Evolutionary conservation across 495 filamentous ascomycete species (phyloP).

Genomic region (Geoglossum glabrum): DNA sequence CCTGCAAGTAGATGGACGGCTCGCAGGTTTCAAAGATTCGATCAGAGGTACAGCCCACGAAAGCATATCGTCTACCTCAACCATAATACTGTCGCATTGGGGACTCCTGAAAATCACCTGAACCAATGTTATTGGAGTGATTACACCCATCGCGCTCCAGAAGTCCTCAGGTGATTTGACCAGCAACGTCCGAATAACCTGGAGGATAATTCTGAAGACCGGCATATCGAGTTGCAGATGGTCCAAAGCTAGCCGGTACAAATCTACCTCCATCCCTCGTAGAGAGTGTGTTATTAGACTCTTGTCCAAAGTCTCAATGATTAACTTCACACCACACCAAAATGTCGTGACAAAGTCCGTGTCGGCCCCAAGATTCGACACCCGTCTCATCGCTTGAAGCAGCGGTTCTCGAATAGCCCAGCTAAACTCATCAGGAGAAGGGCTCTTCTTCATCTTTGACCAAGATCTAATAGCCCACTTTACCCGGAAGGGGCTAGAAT

Average conservation of each 20-base stretch:
- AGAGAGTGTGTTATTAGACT: constrained; percentile 58
- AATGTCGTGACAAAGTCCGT: constrained; percentile 36
- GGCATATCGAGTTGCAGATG: constrained; percentile 43
- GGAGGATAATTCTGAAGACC: constrained; percentile 39
- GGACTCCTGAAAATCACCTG: constrained; percentile 59
- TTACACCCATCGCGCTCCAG: constrained; percentile 67
- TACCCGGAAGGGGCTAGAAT: constrained; percentile 32
- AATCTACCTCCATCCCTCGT: constrained; percentile 55
- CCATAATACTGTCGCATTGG: constrained; percentile 39
- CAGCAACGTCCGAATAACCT: constrained; percentile 44
- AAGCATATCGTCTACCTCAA: constrained; percentile 36
- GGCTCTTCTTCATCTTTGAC: constrained; percentile 32
- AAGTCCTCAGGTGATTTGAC: constrained; percentile 56
- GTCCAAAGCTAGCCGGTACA: constrained; percentile 56
- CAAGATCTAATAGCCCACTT: constrained; percentile 52
- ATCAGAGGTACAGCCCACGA: constrained; percentile 61
- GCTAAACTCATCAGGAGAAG: constrained; percentile 51
- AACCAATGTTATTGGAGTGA: constrained; percentile 50
- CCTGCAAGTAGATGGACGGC: constrained; percentile 52
- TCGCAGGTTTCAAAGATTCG: constrained; percentile 47
- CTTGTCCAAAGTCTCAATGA: constrained; percentile 49
- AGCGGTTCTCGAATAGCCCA: constrained; percentile 60
- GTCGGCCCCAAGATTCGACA: constrained; percentile 23
- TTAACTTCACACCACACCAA: constrained; percentile 53
- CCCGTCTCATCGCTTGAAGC: constrained; percentile 16